phyloP scores from a whole-genome alignment of 129 eudicot genomes.

The Erigeron canadensis region DNA sequence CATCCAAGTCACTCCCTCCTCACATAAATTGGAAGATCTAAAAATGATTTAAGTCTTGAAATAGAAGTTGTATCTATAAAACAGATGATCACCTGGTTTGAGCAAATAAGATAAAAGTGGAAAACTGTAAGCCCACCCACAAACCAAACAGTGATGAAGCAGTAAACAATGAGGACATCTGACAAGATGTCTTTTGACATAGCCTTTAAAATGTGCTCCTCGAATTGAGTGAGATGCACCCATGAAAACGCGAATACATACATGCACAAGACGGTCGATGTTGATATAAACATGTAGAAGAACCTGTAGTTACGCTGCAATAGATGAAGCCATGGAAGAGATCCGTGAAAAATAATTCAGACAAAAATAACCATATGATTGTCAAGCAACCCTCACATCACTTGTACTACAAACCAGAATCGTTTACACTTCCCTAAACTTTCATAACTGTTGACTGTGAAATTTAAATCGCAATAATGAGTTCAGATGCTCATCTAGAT shows the following conservation, averaged over 20 bases:
- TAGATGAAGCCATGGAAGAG: slow-evolving; percentile 16
- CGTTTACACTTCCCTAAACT: no score
- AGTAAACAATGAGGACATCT: slow-evolving; percentile 81
- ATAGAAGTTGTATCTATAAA: not conserved
- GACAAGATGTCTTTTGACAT: slow-evolving; percentile 61
- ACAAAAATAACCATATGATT: slow-evolving; percentile 2
- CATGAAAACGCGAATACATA: slow-evolving; percentile 73
- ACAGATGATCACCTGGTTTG: slow-evolving; percentile 77
- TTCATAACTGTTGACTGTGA: not conserved
- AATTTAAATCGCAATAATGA: not conserved
- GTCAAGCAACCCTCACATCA: not conserved
- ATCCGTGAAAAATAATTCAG: not conserved
- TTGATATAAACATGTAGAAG: slow-evolving; percentile 91
- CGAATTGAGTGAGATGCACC: slow-evolving; percentile 42
- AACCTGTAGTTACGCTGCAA: slow-evolving; percentile 93
- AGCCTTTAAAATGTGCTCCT: slow-evolving; percentile 49
- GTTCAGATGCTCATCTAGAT: not conserved
- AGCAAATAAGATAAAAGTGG: slow-evolving; percentile 82
- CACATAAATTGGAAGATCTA: not conserved
- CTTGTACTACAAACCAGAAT: not conserved
- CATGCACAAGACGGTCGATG: slow-evolving; percentile 83
- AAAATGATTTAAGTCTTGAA: not conserved
- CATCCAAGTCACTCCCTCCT: not conserved
- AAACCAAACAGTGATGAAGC: slow-evolving; percentile 91
- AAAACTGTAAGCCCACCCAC: slow-evolving; percentile 88